Evolutionary conservation across 768 basidiomycete species (phyloP).

Genomic region (Suillus decipiens): DNA sequence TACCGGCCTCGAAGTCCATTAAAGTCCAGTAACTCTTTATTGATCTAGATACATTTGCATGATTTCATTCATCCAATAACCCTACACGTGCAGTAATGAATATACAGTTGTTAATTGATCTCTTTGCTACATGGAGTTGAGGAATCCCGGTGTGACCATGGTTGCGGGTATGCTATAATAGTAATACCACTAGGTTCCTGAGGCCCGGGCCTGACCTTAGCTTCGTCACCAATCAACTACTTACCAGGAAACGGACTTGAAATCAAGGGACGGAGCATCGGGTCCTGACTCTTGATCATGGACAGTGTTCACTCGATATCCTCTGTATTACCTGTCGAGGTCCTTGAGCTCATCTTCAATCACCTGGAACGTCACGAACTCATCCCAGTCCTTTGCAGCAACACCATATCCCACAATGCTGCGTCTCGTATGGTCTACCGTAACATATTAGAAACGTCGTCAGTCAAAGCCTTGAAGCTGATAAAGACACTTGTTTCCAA

Average conservation of each 20-base stretch:
- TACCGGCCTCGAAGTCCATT: slow-evolving; percentile 18
- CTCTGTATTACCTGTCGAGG: slow-evolving; percentile 36
- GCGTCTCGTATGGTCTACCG: slow-evolving; percentile 39
- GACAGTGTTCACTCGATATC: neutral
- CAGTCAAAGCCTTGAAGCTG: slow-evolving; percentile 36
- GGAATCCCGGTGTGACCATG: neutral
- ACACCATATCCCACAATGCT: slow-evolving; percentile 28
- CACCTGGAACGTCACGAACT: slow-evolving; percentile 32
- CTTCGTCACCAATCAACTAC: too few relatives aligned
- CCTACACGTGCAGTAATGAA: slow-evolving; percentile 18
- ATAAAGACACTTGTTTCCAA: slow-evolving; percentile 43
- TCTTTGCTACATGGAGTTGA: neutral
- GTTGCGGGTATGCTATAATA: neutral
- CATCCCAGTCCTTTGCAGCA: slow-evolving; percentile 23
- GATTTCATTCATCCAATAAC: slow-evolving; percentile 8
- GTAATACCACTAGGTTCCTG: neutral
- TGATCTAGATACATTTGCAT: slow-evolving; percentile 2
- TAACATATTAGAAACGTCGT: slow-evolving; percentile 35
- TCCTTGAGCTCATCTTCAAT: slow-evolving; percentile 34
- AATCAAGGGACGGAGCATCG: neutral
- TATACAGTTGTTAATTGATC: neutral
- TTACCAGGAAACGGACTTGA: neutral
- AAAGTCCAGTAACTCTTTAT: slow-evolving; percentile 28
- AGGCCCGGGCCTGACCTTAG: neutral
- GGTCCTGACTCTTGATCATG: neutral